These are phyloP conservation scores for Didymella lethalis DNA, from an alignment of 2,329 filamentous ascomycete genomes.

Conservation along the genomic window DNA sequence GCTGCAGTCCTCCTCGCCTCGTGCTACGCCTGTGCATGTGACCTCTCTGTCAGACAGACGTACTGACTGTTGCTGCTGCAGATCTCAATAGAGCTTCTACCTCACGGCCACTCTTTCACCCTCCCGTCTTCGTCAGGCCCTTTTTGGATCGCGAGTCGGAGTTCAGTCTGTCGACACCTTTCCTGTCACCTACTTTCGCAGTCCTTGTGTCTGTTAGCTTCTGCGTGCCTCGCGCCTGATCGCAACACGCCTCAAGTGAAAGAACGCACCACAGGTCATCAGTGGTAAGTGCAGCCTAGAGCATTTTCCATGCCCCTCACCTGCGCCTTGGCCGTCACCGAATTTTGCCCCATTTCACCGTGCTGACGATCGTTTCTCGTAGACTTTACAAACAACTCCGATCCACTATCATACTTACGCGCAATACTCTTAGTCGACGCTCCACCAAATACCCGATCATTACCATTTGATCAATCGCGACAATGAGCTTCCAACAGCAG, in stretches of 20 bases:
- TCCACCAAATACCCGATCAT: constrained; percentile 24
- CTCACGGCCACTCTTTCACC: constrained; percentile 47
- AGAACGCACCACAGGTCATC: constrained; percentile 25
- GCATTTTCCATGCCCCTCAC: constrained; percentile 18
- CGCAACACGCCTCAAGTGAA: constrained; percentile 27
- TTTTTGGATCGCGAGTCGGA: constrained; percentile 42
- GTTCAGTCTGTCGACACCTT: constrained; percentile 44
- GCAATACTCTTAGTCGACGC: constrained; percentile 33
- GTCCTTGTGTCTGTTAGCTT: constrained; percentile 35
- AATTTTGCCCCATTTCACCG: constrained; percentile 30
- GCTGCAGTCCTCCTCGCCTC: constrained; percentile 28
- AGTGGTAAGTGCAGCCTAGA: constrained; percentile 42
- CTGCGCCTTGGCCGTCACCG: constrained; percentile 14
- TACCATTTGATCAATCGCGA: constrained; percentile 42
- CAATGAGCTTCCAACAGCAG: constrained; percentile 72
- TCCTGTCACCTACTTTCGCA: constrained; percentile 36
- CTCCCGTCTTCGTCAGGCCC: constrained; percentile 23
- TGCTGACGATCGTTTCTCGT: constrained; percentile 37
- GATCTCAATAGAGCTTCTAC: constrained; percentile 25
- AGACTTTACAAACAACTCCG: constrained; percentile 37
- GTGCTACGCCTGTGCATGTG: constrained; percentile 40
- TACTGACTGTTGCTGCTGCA: constrained; percentile 30
- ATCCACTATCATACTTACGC: constrained; percentile 44
- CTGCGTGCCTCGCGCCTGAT: constrained; percentile 28
- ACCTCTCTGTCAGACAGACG: constrained; percentile 41